phyloP scores from a whole-genome alignment of 306 rosid species.

The Cyclanthera cordifolia region DNA sequence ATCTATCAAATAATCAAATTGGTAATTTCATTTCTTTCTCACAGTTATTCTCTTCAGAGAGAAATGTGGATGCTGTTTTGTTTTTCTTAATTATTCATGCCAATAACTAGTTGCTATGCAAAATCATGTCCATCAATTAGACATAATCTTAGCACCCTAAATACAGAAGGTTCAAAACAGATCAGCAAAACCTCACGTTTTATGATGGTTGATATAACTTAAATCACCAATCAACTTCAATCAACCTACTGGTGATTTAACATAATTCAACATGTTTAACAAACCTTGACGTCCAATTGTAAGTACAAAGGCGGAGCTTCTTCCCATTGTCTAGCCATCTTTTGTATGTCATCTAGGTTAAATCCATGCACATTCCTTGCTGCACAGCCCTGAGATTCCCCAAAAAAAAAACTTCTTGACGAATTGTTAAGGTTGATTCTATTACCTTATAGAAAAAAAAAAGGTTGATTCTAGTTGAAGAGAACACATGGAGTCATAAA shows the following conservation, averaged over 20 bases:
- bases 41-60: background rate
- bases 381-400: constrained; percentile 66
- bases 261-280: too few species aligned
- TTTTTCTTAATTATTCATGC: background rate
- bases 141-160: background rate
- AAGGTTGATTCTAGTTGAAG: background rate
- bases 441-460: too few species aligned
- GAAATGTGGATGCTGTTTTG: background rate
- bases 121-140: background rate
- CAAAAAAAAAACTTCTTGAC: background rate
- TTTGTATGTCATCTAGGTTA: constrained; percentile 55
- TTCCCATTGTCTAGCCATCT: constrained; percentile 84
- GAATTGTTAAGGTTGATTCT: background rate
- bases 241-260: too few species aligned
- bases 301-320: constrained; percentile 71
- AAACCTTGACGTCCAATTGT: constrained; percentile 73
- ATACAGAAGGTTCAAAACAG: background rate
- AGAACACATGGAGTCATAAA: background rate
- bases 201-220: too few species aligned
- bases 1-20: background rate
- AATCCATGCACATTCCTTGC: constrained; percentile 94
- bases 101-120: background rate
- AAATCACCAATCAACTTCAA: too few species aligned
- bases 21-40: background rate
- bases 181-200: background rate